A percentile compares a stretch with the other conserved stretches of the same genome.
Evolutionary conservation across 176 grass and related monocot species (phyloP).

Genomic region (Areca catechu): DNA sequence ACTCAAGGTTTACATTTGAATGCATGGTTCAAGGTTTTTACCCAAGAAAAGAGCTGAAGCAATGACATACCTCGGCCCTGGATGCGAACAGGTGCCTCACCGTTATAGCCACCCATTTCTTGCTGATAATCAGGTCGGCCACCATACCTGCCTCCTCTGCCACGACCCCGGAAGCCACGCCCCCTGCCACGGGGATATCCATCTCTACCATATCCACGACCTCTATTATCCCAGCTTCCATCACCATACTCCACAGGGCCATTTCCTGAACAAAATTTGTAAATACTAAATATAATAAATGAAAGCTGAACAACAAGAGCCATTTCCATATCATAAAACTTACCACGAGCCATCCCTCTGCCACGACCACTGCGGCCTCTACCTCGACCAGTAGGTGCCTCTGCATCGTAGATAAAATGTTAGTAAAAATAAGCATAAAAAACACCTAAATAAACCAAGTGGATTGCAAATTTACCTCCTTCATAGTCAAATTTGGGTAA

Average conservation of each 20-base stretch:
- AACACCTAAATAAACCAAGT: too few relatives aligned
- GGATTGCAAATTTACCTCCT: conserved; percentile 39
- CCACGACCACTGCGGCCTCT: conserved; percentile 59
- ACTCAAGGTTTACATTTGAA: too few relatives aligned
- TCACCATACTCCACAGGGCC: conserved; percentile 42
- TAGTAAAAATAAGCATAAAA: conserved; percentile 1
- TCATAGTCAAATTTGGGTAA: conserved; percentile 76
- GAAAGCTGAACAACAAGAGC: not conserved
- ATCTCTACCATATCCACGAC: conserved; percentile 32
- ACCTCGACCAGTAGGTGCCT: conserved; percentile 56
- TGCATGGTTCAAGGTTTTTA: too few relatives aligned
- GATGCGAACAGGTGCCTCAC: conserved; percentile 43
- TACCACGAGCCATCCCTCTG: conserved; percentile 34
- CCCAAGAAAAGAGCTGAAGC: not conserved
- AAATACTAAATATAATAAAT: not conserved
- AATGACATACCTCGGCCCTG: conserved; percentile 40
- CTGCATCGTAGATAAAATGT: conserved; percentile 39
- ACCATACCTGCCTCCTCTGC: conserved; percentile 40
- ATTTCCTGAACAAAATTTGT: conserved; percentile 38
- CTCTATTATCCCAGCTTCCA: conserved; percentile 41
- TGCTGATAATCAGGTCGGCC: conserved; percentile 62
- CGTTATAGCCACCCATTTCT: conserved; percentile 44
- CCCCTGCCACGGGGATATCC: conserved; percentile 54
- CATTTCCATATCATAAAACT: not conserved
- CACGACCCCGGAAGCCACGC: conserved; percentile 40